These are phyloP conservation scores for Takashimella koratensis DNA, from an alignment of 1,284 basidiomycete species.

Conservation along the genomic window DNA sequence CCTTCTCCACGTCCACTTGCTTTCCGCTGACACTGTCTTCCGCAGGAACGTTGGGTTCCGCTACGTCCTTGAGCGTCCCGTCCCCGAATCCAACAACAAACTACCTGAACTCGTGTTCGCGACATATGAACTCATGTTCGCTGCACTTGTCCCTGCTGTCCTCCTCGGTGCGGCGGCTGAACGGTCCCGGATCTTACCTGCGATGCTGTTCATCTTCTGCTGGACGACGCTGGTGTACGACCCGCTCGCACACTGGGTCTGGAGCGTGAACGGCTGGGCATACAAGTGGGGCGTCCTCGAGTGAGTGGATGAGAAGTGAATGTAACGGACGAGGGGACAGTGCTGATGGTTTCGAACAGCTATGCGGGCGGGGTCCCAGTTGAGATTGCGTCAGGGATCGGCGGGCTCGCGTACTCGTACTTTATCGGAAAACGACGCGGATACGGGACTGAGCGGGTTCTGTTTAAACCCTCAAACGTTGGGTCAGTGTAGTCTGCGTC, in stretches of 20 bases:
- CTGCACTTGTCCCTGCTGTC: slow-evolving; percentile 54
- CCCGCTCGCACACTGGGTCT: slow-evolving; percentile 72
- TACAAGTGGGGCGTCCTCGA: slow-evolving; percentile 87
- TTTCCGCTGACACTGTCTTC: neutral
- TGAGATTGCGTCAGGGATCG: slow-evolving; percentile 85
- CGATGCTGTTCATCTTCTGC: slow-evolving; percentile 79
- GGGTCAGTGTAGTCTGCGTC: no score
- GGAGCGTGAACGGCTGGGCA: slow-evolving; percentile 78
- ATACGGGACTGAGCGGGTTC: slow-evolving; percentile 73
- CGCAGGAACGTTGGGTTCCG: slow-evolving; percentile 54
- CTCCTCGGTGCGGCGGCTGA: slow-evolving; percentile 69
- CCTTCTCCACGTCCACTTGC: neutral
- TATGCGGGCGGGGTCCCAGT: slow-evolving; percentile 79
- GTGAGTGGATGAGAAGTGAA: no score
- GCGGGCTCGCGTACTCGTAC: slow-evolving; percentile 78
- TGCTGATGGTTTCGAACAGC: no score
- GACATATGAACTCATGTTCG: slow-evolving; percentile 69
- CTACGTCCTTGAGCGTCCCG: slow-evolving; percentile 69
- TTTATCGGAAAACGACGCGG: slow-evolving; percentile 56
- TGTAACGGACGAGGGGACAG: slow-evolving; percentile 7
- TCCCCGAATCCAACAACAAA: slow-evolving; percentile 60
- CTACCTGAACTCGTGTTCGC: slow-evolving; percentile 61
- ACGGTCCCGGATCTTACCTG: slow-evolving; percentile 78
- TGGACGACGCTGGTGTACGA: slow-evolving; percentile 67
- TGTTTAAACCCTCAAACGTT: slow-evolving; percentile 92